Percentiles rank a stretch among this genome's conserved stretches.
phyloP scores from a whole-genome alignment of 306 rosid species.

The Calophaca sinica region DNA sequence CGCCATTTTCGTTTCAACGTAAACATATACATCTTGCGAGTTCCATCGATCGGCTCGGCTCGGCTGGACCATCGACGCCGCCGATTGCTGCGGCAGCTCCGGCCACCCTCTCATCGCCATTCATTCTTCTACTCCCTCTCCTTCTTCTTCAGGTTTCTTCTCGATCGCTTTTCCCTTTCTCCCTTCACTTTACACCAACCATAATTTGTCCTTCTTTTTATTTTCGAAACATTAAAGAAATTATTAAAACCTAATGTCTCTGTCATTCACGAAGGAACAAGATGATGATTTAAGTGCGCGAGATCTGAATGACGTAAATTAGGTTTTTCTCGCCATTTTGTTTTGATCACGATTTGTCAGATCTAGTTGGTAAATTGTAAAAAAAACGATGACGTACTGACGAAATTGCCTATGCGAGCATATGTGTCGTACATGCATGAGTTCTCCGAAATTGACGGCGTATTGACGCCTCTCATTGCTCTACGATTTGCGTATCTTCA shows the following conservation, averaged over 20 bases:
- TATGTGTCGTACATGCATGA: neutral
- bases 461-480: neutral
- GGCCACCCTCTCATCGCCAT: conserved; percentile 41
- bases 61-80: conserved; percentile 46
- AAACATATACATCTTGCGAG: neutral
- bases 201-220: neutral
- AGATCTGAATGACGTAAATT: conserved; percentile 45
- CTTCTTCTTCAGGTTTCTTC: conserved; percentile 44
- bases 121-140: neutral
- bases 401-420: conserved; percentile 21
- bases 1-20: conserved; percentile 30
- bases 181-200: neutral
- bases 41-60: conserved; percentile 44
- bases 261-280: neutral
- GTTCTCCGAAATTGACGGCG: neutral
- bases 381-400: conserved; percentile 38
- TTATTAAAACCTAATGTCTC: neutral
- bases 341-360: conserved; percentile 41
- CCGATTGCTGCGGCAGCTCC: conserved; percentile 44
- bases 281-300: conserved; percentile 30
- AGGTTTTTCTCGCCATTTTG: conserved; percentile 10
- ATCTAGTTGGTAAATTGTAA: conserved; percentile 41
- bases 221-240: neutral
- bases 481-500: neutral
- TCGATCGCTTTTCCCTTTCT: neutral